Base-by-base conservation (phyloP, 805 yeast species). In the Yamadazyma laniorum region DNA sequence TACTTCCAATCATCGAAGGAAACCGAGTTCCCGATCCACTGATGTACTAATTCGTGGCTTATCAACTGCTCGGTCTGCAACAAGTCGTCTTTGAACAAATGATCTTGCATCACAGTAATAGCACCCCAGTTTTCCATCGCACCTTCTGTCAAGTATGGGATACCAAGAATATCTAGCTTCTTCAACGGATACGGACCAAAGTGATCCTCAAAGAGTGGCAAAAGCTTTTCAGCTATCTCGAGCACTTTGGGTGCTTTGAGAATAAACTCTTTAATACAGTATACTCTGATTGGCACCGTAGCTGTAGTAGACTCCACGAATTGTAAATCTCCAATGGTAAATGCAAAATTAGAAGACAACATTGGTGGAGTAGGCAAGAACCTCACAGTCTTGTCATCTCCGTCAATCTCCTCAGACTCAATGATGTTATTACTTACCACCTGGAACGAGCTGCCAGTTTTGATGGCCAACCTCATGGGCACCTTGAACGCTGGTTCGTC, bases 71-170 rank as follows among this genome's bases (percentile, higher is more conserved):
- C 62, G 17, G 78, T 52, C 40, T 61, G 67, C 7, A 28, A 51
- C 0, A 37, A 26, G n/a, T 55, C 60, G 28, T 55, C 54, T 13
- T 57, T 25, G 18, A 60, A 49, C 9, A 67, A 38, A 46, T 78
- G 80, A 32, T 72, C 71, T 35, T 75, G 71, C 37, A 80, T 72
- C 6, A 82, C 67, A 2, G 83, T 75, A 35, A 85, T 70, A 61
- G 82, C 59, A 3, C 87, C 85, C 76, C 83, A 80, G 55, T 85
- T 84, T 55, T 85, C 95, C 80, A 83, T 85, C 2, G 86, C 95
- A 42, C 85, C 85, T 54, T 84, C 91, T 19, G 79, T 70, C 39
- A 85, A 63, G 49, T 79, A 82, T 7, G 93, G 93, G 6, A 85
- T 56, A 1, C 85, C 75, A 3, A 80, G 75, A 32, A 85, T 60